Base-by-base conservation (phyloP, 805 yeast genomes). In the Starmerella khaoyaiensis region DNA sequence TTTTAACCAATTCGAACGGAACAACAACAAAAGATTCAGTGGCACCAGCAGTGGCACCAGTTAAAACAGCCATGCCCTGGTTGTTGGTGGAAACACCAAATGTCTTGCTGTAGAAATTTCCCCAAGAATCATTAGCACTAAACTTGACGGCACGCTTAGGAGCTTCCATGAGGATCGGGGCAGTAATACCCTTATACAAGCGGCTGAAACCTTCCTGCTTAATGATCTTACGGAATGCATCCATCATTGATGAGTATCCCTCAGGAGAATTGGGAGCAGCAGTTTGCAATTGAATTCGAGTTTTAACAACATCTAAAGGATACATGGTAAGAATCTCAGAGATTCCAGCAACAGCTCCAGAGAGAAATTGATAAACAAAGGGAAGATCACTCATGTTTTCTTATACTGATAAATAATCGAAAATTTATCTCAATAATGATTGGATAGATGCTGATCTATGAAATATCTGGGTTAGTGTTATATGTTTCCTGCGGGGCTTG, bases 31-130 rank as follows among this genome's bases (percentile, higher is more conserved):
- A 83, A 2, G 95, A 74, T 60, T 90, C 99, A 31, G 86, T 77
- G 26, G 95, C 93, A 65, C 99, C 99, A 6, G 99, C 98, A 41
- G 93, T 79, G 25, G 97, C 96, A 64, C 99, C 99, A 28, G 95
- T 81, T 49, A 87, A 66, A 38, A 90, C 65, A 2, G 96, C 83
- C 55, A 90, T 65, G 7, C 79, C 74, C 63, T 87, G 97, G 45
- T 67, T 80, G 72, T 79, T 70, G 46, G 70, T 59, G 7, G 67
- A 58, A 31, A 79, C 68, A 36, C 82, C 93, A 57, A 86, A 83
- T 16, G 63, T 57, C 21, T 66, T 65, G 49, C 73, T 72, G 69
- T 84, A 87, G 49, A 84, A 60, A 59, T 78, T 78, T 36, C 94
- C 87, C 79, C 94, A 90, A 59, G 83, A 93, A 58, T 90, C 98